These are phyloP conservation scores for Parastagonospora nodorum DNA, from an alignment of 2,329 filamentous ascomycete genomes.

Conservation along the genomic window DNA sequence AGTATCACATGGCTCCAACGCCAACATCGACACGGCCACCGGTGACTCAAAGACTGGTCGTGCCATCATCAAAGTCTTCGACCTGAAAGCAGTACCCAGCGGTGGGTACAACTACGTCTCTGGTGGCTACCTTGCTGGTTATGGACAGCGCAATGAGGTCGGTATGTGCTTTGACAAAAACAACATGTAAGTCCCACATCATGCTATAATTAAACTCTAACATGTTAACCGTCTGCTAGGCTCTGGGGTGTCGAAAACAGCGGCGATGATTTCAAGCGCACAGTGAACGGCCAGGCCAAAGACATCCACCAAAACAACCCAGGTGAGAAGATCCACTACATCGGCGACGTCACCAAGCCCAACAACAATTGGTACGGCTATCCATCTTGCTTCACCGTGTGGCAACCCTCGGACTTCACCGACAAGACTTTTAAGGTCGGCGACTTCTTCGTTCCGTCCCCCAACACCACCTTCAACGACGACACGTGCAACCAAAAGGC, in stretches of 20 bases:
- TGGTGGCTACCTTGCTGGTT: slow-evolving; percentile 58
- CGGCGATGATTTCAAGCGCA: slow-evolving; percentile 64
- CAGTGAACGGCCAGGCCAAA: slow-evolving; percentile 48
- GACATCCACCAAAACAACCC: slow-evolving; percentile 72
- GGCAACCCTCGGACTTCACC: slow-evolving; percentile 59
- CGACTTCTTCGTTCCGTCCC: slow-evolving; percentile 41
- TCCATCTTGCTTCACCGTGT: slow-evolving; percentile 70
- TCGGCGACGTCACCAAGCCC: slow-evolving; percentile 56
- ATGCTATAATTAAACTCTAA: slow-evolving; percentile 18
- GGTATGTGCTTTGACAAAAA: slow-evolving; percentile 56
- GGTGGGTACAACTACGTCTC: slow-evolving; percentile 56
- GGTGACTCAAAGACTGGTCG: slow-evolving; percentile 59
- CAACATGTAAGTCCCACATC: slow-evolving; percentile 54
- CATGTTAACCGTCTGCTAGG: slow-evolving; percentile 19
- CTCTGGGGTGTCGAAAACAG: slow-evolving; percentile 69
- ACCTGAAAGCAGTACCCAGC: slow-evolving; percentile 49
- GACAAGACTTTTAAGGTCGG: slow-evolving; percentile 56
- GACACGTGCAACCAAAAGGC: slow-evolving; percentile 48
- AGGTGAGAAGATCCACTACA: slow-evolving; percentile 74
- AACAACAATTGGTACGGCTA: slow-evolving; percentile 69
- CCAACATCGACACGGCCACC: slow-evolving; percentile 65
- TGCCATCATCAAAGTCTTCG: slow-evolving; percentile 68
- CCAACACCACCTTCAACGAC: slow-evolving; percentile 52
- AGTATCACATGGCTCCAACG: slow-evolving; percentile 67
- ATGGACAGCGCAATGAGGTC: slow-evolving; percentile 74